Conservation (phyloP, 371 early-diverging fungal species). For the Lichtheimia corymbifera region DNA sequence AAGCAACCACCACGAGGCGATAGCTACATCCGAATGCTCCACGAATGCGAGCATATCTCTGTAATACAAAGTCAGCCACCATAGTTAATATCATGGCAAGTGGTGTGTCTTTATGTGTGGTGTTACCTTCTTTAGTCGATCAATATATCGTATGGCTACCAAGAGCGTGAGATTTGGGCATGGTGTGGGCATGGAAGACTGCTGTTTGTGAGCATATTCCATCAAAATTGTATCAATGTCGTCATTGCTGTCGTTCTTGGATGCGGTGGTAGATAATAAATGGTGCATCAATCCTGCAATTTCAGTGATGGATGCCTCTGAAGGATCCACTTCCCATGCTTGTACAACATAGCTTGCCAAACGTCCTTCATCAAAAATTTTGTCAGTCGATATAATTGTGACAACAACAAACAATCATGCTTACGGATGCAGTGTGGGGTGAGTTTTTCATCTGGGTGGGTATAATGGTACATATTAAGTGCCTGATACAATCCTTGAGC, state of each 20-base stretch:
- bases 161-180: constrained; percentile 54
- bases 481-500: constrained; percentile 36
- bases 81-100: too few species aligned
- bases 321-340: constrained; percentile 45
- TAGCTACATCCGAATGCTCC: constrained; percentile 59
- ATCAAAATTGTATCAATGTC: constrained; percentile 13
- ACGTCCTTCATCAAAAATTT: constrained; percentile 24
- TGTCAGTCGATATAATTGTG: not conserved
- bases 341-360: constrained; percentile 39
- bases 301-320: constrained; percentile 26
- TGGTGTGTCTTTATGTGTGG: not conserved
- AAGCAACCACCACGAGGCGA: constrained; percentile 59
- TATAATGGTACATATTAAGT: constrained; percentile 20
- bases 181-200: constrained; percentile 35
- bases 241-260: constrained; percentile 18
- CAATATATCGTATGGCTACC: constrained; percentile 58
- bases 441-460: constrained; percentile 29
- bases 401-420: constrained; percentile 8
- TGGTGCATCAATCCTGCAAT: constrained; percentile 32
- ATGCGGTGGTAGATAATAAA: constrained; percentile 23
- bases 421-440: constrained; percentile 36
- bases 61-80: not conserved
- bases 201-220: not conserved
- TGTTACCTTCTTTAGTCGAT: constrained; percentile 56
- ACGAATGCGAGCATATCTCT: constrained; percentile 52